phyloP scores from a whole-genome alignment of 768 basidiomycete species.

The Pulveroboletus sp. region DNA sequence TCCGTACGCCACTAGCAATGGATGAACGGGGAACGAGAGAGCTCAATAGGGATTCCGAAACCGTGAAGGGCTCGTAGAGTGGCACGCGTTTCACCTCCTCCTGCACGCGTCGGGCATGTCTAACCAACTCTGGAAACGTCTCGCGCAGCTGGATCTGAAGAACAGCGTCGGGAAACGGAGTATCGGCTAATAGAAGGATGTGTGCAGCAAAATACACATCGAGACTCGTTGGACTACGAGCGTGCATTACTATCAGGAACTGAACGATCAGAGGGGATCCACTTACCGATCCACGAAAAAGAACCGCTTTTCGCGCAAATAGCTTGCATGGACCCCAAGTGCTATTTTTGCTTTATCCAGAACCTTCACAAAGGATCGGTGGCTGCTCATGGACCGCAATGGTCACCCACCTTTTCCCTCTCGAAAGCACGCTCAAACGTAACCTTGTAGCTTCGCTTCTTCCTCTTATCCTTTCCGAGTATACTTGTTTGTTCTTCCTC shows the following conservation, averaged over 20 bases:
- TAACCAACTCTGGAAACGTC: slow-evolving; percentile 52
- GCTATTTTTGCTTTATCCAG: slow-evolving; percentile 51
- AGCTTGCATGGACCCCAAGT: slow-evolving; percentile 54
- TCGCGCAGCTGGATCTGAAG: slow-evolving; percentile 50
- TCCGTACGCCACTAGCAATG: slow-evolving; percentile 8
- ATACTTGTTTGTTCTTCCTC: slow-evolving; percentile 37
- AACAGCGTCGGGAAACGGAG: slow-evolving; percentile 58
- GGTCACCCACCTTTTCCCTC: slow-evolving; percentile 47
- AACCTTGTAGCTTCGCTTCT: slow-evolving; percentile 32
- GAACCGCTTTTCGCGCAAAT: slow-evolving; percentile 48
- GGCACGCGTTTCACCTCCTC: slow-evolving; percentile 28
- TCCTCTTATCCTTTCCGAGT: slow-evolving; percentile 32
- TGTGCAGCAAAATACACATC: slow-evolving; percentile 69
- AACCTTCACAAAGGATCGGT: slow-evolving; percentile 39
- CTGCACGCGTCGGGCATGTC: slow-evolving; percentile 53
- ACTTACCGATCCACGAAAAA: slow-evolving; percentile 48
- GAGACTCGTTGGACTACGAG: slow-evolving; percentile 51
- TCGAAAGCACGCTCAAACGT: slow-evolving; percentile 54
- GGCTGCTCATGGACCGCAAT: neutral
- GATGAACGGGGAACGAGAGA: slow-evolving; percentile 37
- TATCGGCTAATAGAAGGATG: slow-evolving; percentile 52
- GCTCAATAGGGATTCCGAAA: slow-evolving; percentile 26
- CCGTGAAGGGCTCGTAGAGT: slow-evolving; percentile 15
- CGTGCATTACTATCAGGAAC: neutral
- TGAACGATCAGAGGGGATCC: neutral